phyloP scores from a whole-genome alignment of 352 stramenopile species.

The Pythium aphanidermatum region DNA sequence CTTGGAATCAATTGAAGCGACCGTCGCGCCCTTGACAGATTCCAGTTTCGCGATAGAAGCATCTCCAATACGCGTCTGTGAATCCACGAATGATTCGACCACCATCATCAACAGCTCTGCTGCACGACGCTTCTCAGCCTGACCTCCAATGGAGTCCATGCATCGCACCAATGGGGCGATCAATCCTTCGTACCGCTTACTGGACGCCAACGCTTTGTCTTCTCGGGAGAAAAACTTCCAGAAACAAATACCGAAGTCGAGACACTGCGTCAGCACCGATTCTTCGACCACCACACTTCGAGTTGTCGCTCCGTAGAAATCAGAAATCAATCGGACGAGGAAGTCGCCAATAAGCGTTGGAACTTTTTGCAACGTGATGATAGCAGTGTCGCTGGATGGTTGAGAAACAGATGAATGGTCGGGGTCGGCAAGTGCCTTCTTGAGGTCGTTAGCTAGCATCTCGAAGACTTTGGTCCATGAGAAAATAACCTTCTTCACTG shows the following conservation, averaged over 20 bases:
- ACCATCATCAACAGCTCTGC: slow-evolving; percentile 66
- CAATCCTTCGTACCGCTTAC: slow-evolving; percentile 46
- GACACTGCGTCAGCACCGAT: slow-evolving; percentile 44
- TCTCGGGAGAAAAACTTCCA: slow-evolving; percentile 63
- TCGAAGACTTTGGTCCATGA: slow-evolving; percentile 68
- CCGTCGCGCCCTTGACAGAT: slow-evolving; percentile 34
- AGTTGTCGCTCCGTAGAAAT: slow-evolving; percentile 32
- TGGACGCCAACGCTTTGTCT: slow-evolving; percentile 39
- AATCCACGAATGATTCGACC: slow-evolving; percentile 43
- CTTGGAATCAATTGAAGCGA: slow-evolving; percentile 48
- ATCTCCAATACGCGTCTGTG: slow-evolving; percentile 45
- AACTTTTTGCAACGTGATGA: slow-evolving; percentile 48
- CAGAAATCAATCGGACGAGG: slow-evolving; percentile 40
- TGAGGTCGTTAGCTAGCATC: slow-evolving; percentile 34
- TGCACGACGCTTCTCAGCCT: slow-evolving; percentile 54
- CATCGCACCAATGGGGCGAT: slow-evolving; percentile 51
- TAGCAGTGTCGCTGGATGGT: slow-evolving; percentile 23
- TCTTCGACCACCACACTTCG: slow-evolving; percentile 31
- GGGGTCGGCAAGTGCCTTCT: slow-evolving; percentile 17
- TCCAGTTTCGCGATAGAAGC: slow-evolving; percentile 39
- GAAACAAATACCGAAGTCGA: slow-evolving; percentile 69
- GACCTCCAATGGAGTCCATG: slow-evolving; percentile 30
- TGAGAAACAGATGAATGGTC: background rate
- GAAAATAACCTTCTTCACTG: slow-evolving; percentile 70
- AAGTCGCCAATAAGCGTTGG: slow-evolving; percentile 71